phyloP scores from a whole-genome alignment of 805 yeast genomes.

The Candida piceae region DNA sequence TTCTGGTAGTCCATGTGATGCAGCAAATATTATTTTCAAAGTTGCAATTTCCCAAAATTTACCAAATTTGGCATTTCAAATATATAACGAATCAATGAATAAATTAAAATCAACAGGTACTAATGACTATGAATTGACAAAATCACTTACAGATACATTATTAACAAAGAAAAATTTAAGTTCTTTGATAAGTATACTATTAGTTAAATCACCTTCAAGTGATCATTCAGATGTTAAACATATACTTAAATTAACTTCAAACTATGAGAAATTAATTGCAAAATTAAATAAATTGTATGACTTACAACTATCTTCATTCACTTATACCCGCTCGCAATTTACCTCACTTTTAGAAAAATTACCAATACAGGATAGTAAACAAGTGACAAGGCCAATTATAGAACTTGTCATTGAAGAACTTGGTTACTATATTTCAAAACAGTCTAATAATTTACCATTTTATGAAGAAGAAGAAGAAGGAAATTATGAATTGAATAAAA shows the following conservation, averaged over 20 bases:
- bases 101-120: neutral
- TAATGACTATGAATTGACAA: neutral
- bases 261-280: constrained; percentile 9
- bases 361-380: neutral
- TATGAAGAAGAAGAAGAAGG: neutral
- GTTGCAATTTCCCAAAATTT: constrained; percentile 2
- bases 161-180: constrained; percentile 4
- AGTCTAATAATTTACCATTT: neutral
- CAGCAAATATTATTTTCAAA: constrained; percentile 3
- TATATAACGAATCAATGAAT: constrained; percentile 3
- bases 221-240: constrained; percentile 6
- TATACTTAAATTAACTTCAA: constrained; percentile 6
- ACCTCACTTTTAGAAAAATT: constrained; percentile 7
- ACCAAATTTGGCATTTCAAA: neutral
- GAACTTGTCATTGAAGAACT: constrained; percentile 9
- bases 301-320: constrained; percentile 2
- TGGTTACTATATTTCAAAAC: constrained; percentile 8
- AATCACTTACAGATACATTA: neutral
- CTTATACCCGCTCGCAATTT: constrained; percentile 9
- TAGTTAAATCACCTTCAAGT: constrained; percentile 9
- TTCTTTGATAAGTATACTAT: constrained; percentile 8
- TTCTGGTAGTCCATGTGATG: constrained; percentile 1
- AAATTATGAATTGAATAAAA: constrained; percentile 1
- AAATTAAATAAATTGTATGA: constrained; percentile 6
- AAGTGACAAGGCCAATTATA: neutral